Evolutionary conservation across 306 rosid genomes (phyloP).

Genomic region (Hylodesmum podocarpum): DNA sequence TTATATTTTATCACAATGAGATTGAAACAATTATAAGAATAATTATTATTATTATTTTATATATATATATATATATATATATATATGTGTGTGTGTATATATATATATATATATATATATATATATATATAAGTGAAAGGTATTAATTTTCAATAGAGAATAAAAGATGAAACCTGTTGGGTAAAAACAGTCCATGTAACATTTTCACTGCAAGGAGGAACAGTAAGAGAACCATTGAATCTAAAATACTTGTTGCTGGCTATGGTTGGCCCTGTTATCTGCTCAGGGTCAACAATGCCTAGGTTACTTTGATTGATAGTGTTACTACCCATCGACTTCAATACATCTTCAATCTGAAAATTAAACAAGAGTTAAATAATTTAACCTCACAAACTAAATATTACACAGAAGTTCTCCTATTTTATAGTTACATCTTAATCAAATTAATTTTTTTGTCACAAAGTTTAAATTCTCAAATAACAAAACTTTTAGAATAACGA

Average conservation of each 20-base stretch:
- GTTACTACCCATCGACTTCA: neutral
- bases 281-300: neutral
- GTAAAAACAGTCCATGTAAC: neutral
- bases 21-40: neutral
- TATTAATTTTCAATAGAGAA: neutral
- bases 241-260: neutral
- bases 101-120: neutral
- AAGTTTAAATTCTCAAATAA: too few relatives aligned
- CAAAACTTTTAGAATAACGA: too few relatives aligned
- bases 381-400: neutral
- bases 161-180: neutral
- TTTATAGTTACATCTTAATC: too few relatives aligned
- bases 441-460: too few relatives aligned
- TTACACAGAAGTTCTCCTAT: too few relatives aligned
- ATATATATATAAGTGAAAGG: neutral
- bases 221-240: neutral
- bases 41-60: too few relatives aligned
- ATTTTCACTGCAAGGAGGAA: neutral
- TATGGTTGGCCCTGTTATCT: neutral
- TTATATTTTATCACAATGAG: too few relatives aligned
- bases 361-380: neutral
- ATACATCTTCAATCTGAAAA: neutral
- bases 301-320: too few relatives aligned
- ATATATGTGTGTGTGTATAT: too few relatives aligned
- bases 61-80: neutral